Conservation (phyloP, 2,329 filamentous ascomycete genomes). For the Penicillium sp. region DNA sequence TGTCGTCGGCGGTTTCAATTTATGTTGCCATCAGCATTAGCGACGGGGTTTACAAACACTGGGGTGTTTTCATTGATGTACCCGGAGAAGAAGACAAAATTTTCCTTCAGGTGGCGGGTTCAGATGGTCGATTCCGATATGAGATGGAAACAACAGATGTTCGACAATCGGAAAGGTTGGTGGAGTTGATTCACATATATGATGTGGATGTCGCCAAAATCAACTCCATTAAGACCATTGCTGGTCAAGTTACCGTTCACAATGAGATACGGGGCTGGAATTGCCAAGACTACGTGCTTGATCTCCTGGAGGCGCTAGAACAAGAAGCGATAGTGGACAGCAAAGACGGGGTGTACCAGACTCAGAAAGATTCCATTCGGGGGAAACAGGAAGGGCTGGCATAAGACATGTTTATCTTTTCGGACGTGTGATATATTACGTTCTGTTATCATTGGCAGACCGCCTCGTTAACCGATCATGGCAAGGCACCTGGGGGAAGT, state of each 20-base stretch:
- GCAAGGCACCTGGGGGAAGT: background rate
- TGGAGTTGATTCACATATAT: slow-evolving; percentile 9
- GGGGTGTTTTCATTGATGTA: background rate
- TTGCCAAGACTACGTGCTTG: slow-evolving; percentile 28
- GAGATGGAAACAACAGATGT: background rate
- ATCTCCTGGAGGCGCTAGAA: slow-evolving; percentile 20
- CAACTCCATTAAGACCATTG: slow-evolving; percentile 11
- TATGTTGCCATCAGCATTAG: background rate
- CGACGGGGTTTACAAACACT: background rate
- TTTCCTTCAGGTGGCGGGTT: background rate
- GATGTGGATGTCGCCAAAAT: slow-evolving; percentile 6
- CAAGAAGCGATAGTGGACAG: slow-evolving; percentile 11
- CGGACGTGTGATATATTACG: background rate
- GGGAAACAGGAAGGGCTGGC: slow-evolving; percentile 10
- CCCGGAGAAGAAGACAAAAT: background rate
- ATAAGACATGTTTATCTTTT: background rate
- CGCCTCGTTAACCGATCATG: background rate
- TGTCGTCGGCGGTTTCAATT: background rate
- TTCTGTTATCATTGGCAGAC: background rate
- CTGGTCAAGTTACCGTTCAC: slow-evolving; percentile 14
- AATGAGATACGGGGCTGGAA: slow-evolving; percentile 23
- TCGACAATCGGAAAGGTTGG: background rate
- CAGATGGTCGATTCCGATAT: background rate
- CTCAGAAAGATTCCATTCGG: slow-evolving; percentile 1
- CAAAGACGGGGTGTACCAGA: background rate